Evolutionary conservation across 2,329 filamentous ascomycete genomes (phyloP).

Genomic region (Thielaviopsis punctulata): DNA sequence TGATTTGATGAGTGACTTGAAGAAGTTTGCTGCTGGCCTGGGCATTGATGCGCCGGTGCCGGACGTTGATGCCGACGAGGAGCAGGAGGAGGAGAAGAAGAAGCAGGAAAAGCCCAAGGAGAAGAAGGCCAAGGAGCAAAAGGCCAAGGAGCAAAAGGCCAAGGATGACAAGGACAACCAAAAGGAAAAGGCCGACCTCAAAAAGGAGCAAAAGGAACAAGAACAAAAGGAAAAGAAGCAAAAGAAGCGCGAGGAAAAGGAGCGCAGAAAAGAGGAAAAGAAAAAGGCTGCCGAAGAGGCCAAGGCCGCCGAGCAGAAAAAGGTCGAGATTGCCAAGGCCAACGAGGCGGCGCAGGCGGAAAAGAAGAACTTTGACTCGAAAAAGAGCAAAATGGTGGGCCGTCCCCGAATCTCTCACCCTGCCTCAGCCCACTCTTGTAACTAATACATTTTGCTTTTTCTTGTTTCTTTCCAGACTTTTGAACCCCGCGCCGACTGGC

Average conservation of each 20-base stretch:
- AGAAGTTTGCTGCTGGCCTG: slow-evolving; percentile 9
- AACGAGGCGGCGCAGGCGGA: slow-evolving; percentile 18
- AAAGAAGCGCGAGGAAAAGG: slow-evolving; percentile 10
- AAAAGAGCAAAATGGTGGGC: slow-evolving; percentile 22
- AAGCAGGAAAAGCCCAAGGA: slow-evolving; percentile 16
- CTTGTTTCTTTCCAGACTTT: slow-evolving; percentile 32
- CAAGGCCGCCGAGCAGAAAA: slow-evolving; percentile 16
- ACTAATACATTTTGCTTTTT: slow-evolving; percentile 17
- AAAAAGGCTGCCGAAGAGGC: slow-evolving; percentile 8
- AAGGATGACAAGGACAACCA: slow-evolving; percentile 23
- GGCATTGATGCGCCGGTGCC: slow-evolving; percentile 8
- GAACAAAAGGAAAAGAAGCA: slow-evolving; percentile 18
- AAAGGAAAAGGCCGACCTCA: slow-evolving; percentile 14
- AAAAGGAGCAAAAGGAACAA: slow-evolving; percentile 18
- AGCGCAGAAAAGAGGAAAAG: slow-evolving; percentile 8
- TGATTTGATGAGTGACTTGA: slow-evolving; percentile 4
- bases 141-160: slow-evolving; percentile 20
- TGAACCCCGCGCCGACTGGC: slow-evolving; percentile 41
- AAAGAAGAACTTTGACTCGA: slow-evolving; percentile 18
- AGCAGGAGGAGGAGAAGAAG: background rate
- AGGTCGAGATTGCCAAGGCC: slow-evolving; percentile 18
- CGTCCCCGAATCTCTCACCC: background rate
- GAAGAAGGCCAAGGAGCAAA: slow-evolving; percentile 23
- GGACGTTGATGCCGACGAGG: slow-evolving; percentile 1
- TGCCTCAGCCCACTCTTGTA: too few relatives aligned